A percentile compares a stretch with the other conserved stretches of the same genome.
These are phyloP conservation scores for Astraeus odoratus DNA, from an alignment of 768 basidiomycete species.

Conservation along the genomic window DNA sequence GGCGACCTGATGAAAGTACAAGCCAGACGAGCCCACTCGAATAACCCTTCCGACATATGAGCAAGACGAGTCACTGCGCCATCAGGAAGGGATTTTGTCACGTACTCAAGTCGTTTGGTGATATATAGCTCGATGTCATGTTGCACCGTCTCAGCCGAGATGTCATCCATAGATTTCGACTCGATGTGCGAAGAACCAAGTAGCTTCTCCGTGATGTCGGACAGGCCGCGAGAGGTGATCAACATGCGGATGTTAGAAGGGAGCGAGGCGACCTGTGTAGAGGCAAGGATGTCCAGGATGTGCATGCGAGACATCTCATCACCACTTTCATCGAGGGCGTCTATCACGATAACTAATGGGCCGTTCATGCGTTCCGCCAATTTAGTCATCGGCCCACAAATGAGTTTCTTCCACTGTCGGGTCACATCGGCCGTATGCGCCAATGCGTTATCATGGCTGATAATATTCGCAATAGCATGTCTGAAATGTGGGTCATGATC, in stretches of 20 bases:
- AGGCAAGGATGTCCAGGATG: not conserved
- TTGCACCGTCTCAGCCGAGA: not conserved
- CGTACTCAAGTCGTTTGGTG: not conserved
- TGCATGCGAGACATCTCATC: not conserved
- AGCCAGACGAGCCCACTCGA: constrained; percentile 1
- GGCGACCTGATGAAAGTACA: not conserved
- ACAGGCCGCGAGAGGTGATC: not conserved
- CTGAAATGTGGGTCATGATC: too few species aligned
- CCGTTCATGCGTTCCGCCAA: not conserved
- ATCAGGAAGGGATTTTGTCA: not conserved
- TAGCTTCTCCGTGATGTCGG: not conserved
- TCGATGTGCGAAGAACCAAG: not conserved
- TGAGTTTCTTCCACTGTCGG: not conserved
- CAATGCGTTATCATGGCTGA: not conserved
- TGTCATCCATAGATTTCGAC: not conserved
- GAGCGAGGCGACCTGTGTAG: not conserved
- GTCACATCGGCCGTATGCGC: not conserved
- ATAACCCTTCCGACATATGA: not conserved
- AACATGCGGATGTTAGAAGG: not conserved
- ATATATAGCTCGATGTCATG: not conserved
- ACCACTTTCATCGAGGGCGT: not conserved
- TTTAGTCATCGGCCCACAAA: not conserved
- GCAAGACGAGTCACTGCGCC: constrained; percentile 6
- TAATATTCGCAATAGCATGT: not conserved
- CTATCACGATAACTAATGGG: not conserved